phyloP scores from a whole-genome alignment of 441 rosid genomes.

The Populus hybrid region DNA sequence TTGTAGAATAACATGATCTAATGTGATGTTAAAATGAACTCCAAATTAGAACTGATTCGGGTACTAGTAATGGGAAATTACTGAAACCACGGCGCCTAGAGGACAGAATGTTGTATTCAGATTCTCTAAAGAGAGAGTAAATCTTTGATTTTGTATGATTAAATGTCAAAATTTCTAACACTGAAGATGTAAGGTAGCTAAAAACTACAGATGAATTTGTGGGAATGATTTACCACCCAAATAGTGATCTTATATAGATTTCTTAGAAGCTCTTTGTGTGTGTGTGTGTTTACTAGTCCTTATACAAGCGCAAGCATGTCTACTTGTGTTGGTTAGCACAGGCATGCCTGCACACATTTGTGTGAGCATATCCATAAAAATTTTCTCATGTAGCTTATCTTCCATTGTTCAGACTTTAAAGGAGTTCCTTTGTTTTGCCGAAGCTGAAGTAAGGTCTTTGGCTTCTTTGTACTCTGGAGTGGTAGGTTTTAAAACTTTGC shows the following conservation, averaged over 20 bases:
- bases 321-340: no score
- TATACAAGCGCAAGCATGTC: neutral
- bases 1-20: neutral
- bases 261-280: neutral
- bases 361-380: neutral
- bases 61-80: neutral
- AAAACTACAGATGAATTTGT: neutral
- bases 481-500: conserved; percentile 41
- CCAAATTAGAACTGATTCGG: neutral
- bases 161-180: neutral
- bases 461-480: conserved; percentile 83
- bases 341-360: neutral
- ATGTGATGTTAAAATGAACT: neutral
- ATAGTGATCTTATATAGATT: neutral
- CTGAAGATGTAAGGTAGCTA: neutral
- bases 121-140: neutral
- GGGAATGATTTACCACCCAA: neutral
- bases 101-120: neutral
- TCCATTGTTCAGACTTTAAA: conserved; percentile 51
- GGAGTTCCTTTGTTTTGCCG: conserved; percentile 79
- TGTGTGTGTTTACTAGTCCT: no score
- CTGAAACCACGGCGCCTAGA: neutral
- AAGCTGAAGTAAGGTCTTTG: conserved; percentile 81
- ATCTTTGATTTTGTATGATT: neutral
- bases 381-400: neutral